Base-by-base conservation (phyloP, 2,329 filamentous ascomycete species). In the Pseudofabraea citricarpa region DNA sequence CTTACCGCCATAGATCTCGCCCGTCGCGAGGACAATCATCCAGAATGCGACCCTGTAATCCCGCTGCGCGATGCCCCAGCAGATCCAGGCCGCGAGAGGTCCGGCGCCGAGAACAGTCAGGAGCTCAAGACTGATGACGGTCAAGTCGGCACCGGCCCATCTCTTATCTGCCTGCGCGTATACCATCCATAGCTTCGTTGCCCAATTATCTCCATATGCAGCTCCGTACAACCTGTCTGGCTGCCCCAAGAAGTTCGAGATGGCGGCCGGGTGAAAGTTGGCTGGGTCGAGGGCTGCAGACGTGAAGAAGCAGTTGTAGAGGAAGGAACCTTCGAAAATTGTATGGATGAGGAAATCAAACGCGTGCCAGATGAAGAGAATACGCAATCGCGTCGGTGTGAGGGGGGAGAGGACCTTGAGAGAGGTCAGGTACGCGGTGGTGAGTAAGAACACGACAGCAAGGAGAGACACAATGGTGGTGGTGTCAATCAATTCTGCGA, bases 271-370 rank as follows among this genome's bases (percentile, higher is more conserved):
- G 29, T 56, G 62, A 43, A 62, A 58, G 18, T 79, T 67, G 18
- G 68, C 47, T 16, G 57, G 18, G 36, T 55, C 46, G 40, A 54
- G 57, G 20, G 85, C 74, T 5, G 36, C 23, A 8, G 51, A 81
- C 53, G 75, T 75, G 74, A 90, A 91, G 75, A 97, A 94, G 71
- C 88, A 95, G 69, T 95, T 88, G 74, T 90, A 96, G 19, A 96
- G 80, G 66, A 89, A 97, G 58, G 81, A 85, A 42, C 89, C 90
- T 69, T 97, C 91, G 62, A 97, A 85, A 63, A 89, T 73, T 66
- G 94, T 81, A 70, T 98, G 93, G 58, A 90, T 91, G 33, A 96
- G 76, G 23, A 88, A 88, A 64, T 96, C 90, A 68, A 95, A 94
- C 27, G 87, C 77, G 70, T 96, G 90, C 91, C 91, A 96, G 67